These are phyloP conservation scores for Tuber melanosporum DNA, from an alignment of 495 filamentous ascomycete genomes.

Conservation along the genomic window DNA sequence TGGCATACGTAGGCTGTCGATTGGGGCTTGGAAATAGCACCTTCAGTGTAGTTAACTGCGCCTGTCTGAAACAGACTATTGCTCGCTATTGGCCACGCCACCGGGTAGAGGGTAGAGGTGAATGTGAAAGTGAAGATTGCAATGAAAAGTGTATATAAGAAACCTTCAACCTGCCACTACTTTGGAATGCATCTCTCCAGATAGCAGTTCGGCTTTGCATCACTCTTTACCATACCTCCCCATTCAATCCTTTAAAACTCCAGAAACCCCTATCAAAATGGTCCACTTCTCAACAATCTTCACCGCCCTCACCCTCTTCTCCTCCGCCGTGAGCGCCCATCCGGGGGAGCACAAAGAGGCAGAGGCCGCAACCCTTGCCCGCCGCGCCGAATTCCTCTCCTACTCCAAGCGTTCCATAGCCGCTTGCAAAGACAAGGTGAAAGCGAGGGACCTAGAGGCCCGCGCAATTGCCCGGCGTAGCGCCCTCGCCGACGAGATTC, in stretches of 20 bases:
- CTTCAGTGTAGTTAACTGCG: neutral
- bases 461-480: constrained; percentile 44
- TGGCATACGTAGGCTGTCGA: neutral
- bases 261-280: constrained; percentile 10
- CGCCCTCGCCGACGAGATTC: constrained; percentile 42
- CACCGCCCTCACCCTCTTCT: constrained; percentile 5
- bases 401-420: constrained; percentile 44
- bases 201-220: neutral
- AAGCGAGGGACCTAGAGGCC: constrained; percentile 39
- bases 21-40: neutral
- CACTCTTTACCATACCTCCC: neutral
- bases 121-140: neutral
- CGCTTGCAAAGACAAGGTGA: constrained; percentile 42
- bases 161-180: neutral
- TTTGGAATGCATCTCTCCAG: neutral
- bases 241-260: neutral
- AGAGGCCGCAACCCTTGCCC: constrained; percentile 33
- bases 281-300: constrained; percentile 18
- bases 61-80: neutral
- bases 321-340: constrained; percentile 41
- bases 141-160: neutral
- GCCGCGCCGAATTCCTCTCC: constrained; percentile 40
- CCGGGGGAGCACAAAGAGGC: constrained; percentile 40
- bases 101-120: neutral
- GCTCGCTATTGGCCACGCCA: neutral